Base-by-base conservation (phyloP, 345 rosid genomes). In the Mercurialis annua region DNA sequence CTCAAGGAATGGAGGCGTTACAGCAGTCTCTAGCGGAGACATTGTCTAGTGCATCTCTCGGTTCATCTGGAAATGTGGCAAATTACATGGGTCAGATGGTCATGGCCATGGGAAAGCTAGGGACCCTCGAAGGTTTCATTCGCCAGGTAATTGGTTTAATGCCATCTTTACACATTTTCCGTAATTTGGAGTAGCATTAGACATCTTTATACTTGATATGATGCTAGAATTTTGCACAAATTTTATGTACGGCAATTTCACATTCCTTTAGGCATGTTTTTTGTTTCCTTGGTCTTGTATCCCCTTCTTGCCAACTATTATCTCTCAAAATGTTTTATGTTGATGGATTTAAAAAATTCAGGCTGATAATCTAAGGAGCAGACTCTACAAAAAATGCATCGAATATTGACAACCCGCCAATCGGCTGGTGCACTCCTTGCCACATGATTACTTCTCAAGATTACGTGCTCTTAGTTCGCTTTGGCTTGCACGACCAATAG, bases 1-100 rank as follows among this genome's bases (percentile, higher is more conserved):
- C n/a, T n/a, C n/a, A n/a, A n/a, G n/a, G n/a, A n/a, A n/a, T n/a
- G n/a, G 99, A 94, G 70, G 96, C 90, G 58, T 81, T 94, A 76
- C 98, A 92, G 79, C 99, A 89, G 71, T 94, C 98, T n/a, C 72
- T 94, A 52, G 85, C 99, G 3, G 96, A 94, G 77, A 94, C 99
- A 11, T 76, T 94, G 69, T 92, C 90, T 12, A 92, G 84, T 15
- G 99, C 97, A 59, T 76, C 96, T 43, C 90, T 86, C 23, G 98
- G 97, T 52, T 81, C 90, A 24, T 83, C 97, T 44, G 89, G 92
- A 56, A 88, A 92, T 46, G 96, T 92, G 26, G 97, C 98, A 26
- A 92, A 84, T 74, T 94, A 94, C 78, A 92, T 92, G 98, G 99
- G 99, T 70, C 98, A 94, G 74, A 94, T 94, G 98, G 99, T 98